A percentile compares a stretch with the other conserved stretches of the same genome.
These are phyloP conservation scores for Stachybotrys chartarum DNA, from an alignment of 2,329 filamentous ascomycete genomes.

Conservation along the genomic window DNA sequence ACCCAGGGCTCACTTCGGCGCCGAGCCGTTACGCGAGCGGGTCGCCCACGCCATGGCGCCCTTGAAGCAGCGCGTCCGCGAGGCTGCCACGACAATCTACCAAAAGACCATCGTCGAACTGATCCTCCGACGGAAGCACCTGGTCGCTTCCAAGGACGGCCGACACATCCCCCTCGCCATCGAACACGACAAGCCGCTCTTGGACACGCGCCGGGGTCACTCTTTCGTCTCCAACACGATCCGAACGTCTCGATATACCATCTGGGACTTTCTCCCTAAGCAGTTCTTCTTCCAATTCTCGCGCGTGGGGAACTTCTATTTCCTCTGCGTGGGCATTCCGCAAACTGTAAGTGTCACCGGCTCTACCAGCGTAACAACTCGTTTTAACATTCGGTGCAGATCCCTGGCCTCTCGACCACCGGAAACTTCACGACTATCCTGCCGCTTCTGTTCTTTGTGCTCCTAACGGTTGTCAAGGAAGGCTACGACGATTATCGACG, in stretches of 20 bases:
- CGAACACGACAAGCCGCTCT: constrained; percentile 29
- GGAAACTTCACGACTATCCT: constrained; percentile 69
- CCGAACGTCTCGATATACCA: constrained; percentile 74
- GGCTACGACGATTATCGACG: constrained; percentile 79
- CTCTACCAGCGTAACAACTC: not conserved
- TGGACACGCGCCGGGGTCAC: constrained; percentile 42
- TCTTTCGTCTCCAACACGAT: constrained; percentile 56
- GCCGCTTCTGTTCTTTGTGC: constrained; percentile 68
- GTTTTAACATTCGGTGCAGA: constrained; percentile 11
- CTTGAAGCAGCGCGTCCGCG: constrained; percentile 12
- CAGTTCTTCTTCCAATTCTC: constrained; percentile 83
- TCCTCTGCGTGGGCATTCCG: constrained; percentile 74
- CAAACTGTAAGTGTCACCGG: constrained; percentile 48
- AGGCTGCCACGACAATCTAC: constrained; percentile 19
- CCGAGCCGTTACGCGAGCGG: constrained; percentile 7
- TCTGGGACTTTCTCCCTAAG: constrained; percentile 79
- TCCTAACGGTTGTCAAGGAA: constrained; percentile 76
- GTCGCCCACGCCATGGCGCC: constrained; percentile 4
- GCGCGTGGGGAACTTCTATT: constrained; percentile 81
- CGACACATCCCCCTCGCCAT: constrained; percentile 37
- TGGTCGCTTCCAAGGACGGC: constrained; percentile 68
- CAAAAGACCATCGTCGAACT: constrained; percentile 35
- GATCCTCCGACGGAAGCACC: constrained; percentile 57
- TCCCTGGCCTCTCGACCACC: constrained; percentile 69
- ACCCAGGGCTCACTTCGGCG: constrained; percentile 3